Base-by-base conservation (phyloP, 176 grass and related monocot genomes). In the Secale cereale region DNA sequence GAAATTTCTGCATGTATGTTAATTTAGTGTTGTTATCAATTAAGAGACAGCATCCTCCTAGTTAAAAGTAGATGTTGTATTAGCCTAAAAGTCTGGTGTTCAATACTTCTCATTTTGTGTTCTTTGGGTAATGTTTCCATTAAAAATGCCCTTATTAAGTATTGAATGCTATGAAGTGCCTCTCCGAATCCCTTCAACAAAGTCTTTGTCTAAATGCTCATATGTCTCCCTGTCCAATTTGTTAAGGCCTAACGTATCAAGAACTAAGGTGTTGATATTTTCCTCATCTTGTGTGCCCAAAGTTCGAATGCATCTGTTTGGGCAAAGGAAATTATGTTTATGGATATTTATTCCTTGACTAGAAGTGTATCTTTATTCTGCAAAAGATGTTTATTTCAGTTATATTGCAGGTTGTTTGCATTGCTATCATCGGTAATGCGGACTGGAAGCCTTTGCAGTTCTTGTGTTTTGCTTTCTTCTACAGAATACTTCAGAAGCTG, bases 361-460 rank as follows among this genome's bases (percentile, higher is more conserved):
- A 66, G 20, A 59, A 40, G 22, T 26, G 26, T 66, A 67, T 35
- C 26, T 40, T 78, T 64, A 72, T 80, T 26, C 2, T 83, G 27
- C 33, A 66, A 79, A 83, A 86, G n/a, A 84, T 68, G 32, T 25
- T 87, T 77, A 80, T 87, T 72, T 85, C 1, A 31, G 41, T 66
- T 80, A 65, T 89, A 46, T 41, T 94, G 37, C 89, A 99, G 97
- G 94, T 89, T 56, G n/a, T 87, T 78, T 99, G 93, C 93, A 88
- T 90, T 43, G 81, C 89, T 76, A 85, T 96, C 35, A 85, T 90
- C 67, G 46, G 88, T 61, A 92, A 75, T 63, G 90, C 88, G 3
- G 91, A 99, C 77, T 99, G 93, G 93, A 99, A 93, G 59, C 97
- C 97, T 66, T 84, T 99, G 93, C 93, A 99, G 67, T 92, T 99